These are phyloP conservation scores for Cercospora berteroae DNA, from an alignment of 2,329 filamentous ascomycete species.

Conservation along the genomic window DNA sequence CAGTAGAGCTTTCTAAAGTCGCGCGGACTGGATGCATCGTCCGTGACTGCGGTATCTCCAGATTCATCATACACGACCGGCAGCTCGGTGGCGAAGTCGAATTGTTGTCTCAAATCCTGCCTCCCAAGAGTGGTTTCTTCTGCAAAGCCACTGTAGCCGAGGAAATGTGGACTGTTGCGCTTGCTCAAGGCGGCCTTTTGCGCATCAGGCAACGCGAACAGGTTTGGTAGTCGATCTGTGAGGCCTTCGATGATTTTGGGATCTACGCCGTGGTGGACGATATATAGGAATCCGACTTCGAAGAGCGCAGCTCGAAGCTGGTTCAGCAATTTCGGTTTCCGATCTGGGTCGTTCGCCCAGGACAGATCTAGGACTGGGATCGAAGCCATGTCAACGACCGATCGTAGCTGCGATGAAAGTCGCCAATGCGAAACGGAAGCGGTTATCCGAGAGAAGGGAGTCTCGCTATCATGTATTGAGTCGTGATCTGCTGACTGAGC, in stretches of 20 bases:
- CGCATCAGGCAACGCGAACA: constrained; percentile 45
- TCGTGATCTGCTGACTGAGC: neutral
- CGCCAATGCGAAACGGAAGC: neutral
- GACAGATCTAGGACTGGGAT: constrained; percentile 55
- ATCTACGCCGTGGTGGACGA: constrained; percentile 52
- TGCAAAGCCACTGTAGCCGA: constrained; percentile 58
- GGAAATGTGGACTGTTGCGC: constrained; percentile 58
- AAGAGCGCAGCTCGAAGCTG: constrained; percentile 50
- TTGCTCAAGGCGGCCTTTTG: constrained; percentile 47
- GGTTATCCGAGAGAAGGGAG: neutral
- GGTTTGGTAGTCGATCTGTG: constrained; percentile 41
- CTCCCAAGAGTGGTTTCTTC: constrained; percentile 56
- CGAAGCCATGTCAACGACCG: neutral
- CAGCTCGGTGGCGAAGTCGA: constrained; percentile 60
- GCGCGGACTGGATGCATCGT: constrained; percentile 41
- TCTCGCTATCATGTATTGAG: neutral
- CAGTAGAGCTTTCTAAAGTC: constrained; percentile 43
- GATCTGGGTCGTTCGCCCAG: constrained; percentile 39
- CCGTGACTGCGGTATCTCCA: constrained; percentile 31
- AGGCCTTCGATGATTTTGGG: constrained; percentile 40
- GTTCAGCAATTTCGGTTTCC: constrained; percentile 41
- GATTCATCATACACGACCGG: constrained; percentile 35
- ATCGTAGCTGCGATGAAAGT: neutral
- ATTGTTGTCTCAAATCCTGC: constrained; percentile 56
- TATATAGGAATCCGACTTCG: constrained; percentile 55